phyloP scores from a whole-genome alignment of 1,284 basidiomycete species.

The Ganoderma multipileum region DNA sequence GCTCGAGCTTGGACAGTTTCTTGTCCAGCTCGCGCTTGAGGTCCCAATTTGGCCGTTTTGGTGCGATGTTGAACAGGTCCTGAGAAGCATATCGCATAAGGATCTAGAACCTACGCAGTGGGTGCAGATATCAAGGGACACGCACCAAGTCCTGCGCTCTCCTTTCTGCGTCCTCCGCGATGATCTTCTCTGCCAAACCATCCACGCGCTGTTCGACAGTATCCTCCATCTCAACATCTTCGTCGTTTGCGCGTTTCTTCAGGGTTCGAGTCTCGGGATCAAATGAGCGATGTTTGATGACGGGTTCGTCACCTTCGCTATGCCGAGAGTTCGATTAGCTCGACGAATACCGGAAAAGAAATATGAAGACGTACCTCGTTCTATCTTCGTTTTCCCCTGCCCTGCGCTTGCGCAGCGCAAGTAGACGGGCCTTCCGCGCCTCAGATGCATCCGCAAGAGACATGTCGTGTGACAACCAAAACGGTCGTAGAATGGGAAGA shows the following conservation, averaged over 20 bases:
- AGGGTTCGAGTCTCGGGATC: slow-evolving; percentile 84
- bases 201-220: slow-evolving; percentile 90
- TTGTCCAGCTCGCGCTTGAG: slow-evolving; percentile 94
- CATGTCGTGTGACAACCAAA: slow-evolving; percentile 48
- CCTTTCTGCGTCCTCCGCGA: slow-evolving; percentile 85
- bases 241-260: slow-evolving; percentile 63
- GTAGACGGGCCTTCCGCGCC: slow-evolving; percentile 85
- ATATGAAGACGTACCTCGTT: slow-evolving; percentile 45
- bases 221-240: slow-evolving; percentile 71
- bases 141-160: slow-evolving; percentile 87
- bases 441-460: slow-evolving; percentile 86
- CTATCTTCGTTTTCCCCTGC: slow-evolving; percentile 56
- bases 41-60: slow-evolving; percentile 97
- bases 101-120: background rate
- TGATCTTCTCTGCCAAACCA: slow-evolving; percentile 85
- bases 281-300: slow-evolving; percentile 85
- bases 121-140: slow-evolving; percentile 22
- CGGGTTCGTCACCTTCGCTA: slow-evolving; percentile 47
- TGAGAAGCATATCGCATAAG: slow-evolving; percentile 41
- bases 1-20: slow-evolving; percentile 88
- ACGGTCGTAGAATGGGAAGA: background rate
- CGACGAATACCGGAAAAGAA: background rate
- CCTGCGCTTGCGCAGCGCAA: slow-evolving; percentile 83
- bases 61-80: slow-evolving; percentile 97
- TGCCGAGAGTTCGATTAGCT: slow-evolving; percentile 5